Conservation (phyloP, 78 protist species). For the Dictyostelium capitatum region DNA sequence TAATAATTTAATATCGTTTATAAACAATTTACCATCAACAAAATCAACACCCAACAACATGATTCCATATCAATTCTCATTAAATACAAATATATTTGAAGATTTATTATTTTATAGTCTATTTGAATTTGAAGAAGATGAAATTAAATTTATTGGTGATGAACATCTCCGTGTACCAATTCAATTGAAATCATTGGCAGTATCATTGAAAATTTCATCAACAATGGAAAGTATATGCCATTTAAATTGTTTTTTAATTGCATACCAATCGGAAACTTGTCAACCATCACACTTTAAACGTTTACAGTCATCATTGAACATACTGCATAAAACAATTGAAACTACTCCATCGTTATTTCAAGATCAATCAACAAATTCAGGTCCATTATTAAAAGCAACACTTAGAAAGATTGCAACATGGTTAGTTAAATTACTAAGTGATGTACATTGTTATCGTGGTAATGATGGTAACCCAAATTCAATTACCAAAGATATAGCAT, state of each 20-base stretch:
- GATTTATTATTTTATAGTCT: constrained; percentile 70
- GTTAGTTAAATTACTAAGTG: constrained; percentile 57
- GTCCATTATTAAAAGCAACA: constrained; percentile 8
- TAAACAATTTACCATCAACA: neutral
- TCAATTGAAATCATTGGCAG: constrained; percentile 9
- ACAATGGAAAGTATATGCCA: constrained; percentile 67
- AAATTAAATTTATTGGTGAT: constrained; percentile 50
- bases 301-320: neutral
- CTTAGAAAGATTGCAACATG: constrained; percentile 51
- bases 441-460: constrained; percentile 42
- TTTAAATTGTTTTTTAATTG: constrained; percentile 41
- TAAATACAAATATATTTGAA: constrained; percentile 54
- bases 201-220: constrained; percentile 33
- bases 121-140: constrained; percentile 56
- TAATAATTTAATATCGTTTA: neutral
- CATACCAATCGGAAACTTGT: constrained; percentile 37
- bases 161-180: neutral
- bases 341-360: neutral
- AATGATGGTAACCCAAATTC: too few relatives aligned
- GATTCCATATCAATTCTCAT: constrained; percentile 43
- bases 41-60: neutral
- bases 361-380: constrained; percentile 10
- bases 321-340: constrained; percentile 18
- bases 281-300: constrained; percentile 26
- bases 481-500: constrained; percentile 7